Base-by-base conservation (phyloP, 352 stramenopile genomes). In the Saprolegnia parasitica region DNA sequence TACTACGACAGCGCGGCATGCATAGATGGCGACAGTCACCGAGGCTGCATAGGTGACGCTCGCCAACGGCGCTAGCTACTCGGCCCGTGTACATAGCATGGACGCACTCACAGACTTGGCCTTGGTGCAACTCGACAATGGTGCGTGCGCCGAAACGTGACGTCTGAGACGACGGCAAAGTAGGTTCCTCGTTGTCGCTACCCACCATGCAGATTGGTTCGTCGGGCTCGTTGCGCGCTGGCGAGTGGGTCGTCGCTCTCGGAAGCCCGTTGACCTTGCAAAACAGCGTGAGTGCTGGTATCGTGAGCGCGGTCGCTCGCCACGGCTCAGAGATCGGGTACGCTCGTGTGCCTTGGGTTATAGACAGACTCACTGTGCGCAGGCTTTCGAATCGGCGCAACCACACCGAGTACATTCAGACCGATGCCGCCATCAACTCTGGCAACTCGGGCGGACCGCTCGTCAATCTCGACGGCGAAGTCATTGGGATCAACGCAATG, bases 401-500 rank as follows among this genome's bases (percentile, higher is more conserved):
- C 35, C 77, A 84, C 20, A 85, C 78, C 63, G 87, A 97, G 68
- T 98, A 96, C 75, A 96, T 98, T 65, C 92, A 98, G 77, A 98
- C 93, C 23, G 93, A 98, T 78, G 93, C 93, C 10, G 92, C 93
- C 23, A 97, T 98, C 67, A 97, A 98, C 74, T 75, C 83, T 39
- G 93, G 93, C 55, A 98, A 98, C 74, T 97, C 87, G 61, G 93
- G 93, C 21, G 93, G 93, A 0, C 93, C 93, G n/a, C 84, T 98
- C 37, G 86, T 98, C 54, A 96, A 98, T 71, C 67, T 98, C 45
- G 88, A 97, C 67, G 93, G 93, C 26, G 78, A 97, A 46, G 91
- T 98, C 32, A 95, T 98, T 55, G 93, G 93, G 40, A 98, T 98
- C 74, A 98, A 98, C 77, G 96, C 89, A 9, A 96, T 98, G 83